These are phyloP conservation scores for Myxozyma monticola DNA, from an alignment of 805 yeast genomes.

Conservation along the genomic window DNA sequence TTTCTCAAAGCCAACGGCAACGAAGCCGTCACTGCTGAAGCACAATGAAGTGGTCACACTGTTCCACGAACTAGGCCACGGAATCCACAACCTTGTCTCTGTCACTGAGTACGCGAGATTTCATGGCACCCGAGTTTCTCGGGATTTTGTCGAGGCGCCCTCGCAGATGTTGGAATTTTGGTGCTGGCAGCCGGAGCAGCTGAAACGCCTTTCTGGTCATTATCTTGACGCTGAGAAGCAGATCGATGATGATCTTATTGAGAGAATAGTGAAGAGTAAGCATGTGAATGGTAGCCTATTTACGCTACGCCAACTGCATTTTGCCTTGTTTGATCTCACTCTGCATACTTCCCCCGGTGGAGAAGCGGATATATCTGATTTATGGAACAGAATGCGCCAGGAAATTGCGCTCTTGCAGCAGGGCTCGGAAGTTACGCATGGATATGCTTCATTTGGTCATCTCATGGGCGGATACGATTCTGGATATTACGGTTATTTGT, in stretches of 20 bases:
- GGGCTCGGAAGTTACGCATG: constrained; percentile 49
- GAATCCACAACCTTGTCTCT: constrained; percentile 76
- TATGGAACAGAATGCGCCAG: constrained; percentile 69
- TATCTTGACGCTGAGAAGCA: constrained; percentile 56
- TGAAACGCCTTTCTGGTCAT: constrained; percentile 63
- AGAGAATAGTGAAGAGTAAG: constrained; percentile 61
- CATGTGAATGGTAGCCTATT: constrained; percentile 74
- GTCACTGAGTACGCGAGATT: constrained; percentile 64
- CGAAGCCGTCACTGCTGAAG: constrained; percentile 71
- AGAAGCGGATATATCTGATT: constrained; percentile 51
- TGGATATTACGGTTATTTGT: constrained; percentile 83
- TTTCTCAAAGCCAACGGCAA: constrained; percentile 70
- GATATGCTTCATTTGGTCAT: constrained; percentile 75
- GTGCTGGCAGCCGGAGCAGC: constrained; percentile 73
- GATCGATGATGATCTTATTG: constrained; percentile 57
- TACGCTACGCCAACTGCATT: constrained; percentile 73
- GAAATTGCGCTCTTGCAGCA: constrained; percentile 56
- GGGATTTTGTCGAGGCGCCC: constrained; percentile 91
- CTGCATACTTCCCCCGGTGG: constrained; percentile 56
- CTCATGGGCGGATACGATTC: constrained; percentile 83
- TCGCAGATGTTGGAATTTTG: constrained; percentile 87
- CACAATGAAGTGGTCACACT: constrained; percentile 80
- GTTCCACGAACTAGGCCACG: constrained; percentile 90
- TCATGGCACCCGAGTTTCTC: constrained; percentile 73
- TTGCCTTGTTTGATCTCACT: constrained; percentile 68